Base-by-base conservation (phyloP, 2,329 filamentous ascomycete species). In the Ampelomyces quisqualis region DNA sequence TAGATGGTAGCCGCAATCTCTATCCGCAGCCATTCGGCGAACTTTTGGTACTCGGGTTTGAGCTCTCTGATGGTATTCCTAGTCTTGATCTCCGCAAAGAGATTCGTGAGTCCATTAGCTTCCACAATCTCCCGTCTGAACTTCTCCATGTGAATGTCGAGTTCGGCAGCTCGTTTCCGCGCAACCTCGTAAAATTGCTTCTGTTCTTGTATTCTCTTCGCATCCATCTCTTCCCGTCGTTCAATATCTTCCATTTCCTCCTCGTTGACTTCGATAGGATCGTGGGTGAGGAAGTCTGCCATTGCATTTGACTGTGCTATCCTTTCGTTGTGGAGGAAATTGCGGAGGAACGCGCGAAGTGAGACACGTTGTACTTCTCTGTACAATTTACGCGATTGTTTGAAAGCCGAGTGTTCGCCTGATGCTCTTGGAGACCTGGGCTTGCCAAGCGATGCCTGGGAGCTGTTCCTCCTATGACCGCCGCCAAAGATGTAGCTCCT, bases 91-190 rank as follows among this genome's bases (percentile, higher is more conserved):
- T 97, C 93, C 43, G 86, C 79, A 70, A 98, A 97, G 1, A 98
- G 78, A 65, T 87, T 91, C 0, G 91, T 94, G 27, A 98, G 78
- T 7, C 93, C 93, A 66, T 96, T 95, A 71, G 73, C 76, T 65
- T 86, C 82, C 17, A 86, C 81, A 52, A 86, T 83, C 45, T 84
- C 80, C 48, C 79, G 71, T 32, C 82, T 74, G 65, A 86, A 86
- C 45, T 79, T 79, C 70, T 98, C 93, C 93, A 98, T 98, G 65
- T 97, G 96, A 17, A 95, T 88, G 68, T 98, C 93, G 35, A 98
- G 77, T 61, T 97, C 93, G 4, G 88, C 86, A 2, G 93, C 93
- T 51, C 93, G 82, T 67, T 90, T 84, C 52, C 90, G 78, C 7
- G 93, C 93, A 62, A 98, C 90, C 65, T 98, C 91, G 67, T 96